Conservation (phyloP, 2,329 filamentous ascomycete genomes). For the Fusarium miscanthi region DNA sequence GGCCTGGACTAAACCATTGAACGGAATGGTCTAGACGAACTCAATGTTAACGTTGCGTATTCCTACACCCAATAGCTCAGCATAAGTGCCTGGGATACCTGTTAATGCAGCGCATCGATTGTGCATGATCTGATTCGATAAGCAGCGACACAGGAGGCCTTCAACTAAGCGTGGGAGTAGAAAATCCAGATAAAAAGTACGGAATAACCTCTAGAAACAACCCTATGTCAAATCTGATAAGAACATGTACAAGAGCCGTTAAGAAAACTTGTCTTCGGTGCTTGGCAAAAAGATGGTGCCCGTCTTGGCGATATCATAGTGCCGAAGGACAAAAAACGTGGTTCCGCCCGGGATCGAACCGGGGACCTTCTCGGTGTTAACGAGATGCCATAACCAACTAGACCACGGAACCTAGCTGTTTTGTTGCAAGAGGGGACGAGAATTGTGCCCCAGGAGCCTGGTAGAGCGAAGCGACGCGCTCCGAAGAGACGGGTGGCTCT, state of each 20-base stretch:
- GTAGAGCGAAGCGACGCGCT: fast-evolving
- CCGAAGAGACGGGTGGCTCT: background rate
- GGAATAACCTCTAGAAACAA: background rate
- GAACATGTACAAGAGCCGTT: background rate
- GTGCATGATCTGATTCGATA: background rate
- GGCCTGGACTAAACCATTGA: background rate
- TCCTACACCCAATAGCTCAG: background rate
- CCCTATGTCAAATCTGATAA: background rate
- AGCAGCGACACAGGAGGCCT: no score
- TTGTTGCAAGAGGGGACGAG: fast-evolving
- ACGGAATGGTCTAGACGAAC: background rate
- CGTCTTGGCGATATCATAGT: background rate
- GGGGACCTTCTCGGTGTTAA: constrained; percentile 27
- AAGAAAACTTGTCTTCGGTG: background rate
- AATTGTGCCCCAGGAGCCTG: background rate
- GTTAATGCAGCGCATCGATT: background rate
- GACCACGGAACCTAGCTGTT: constrained; percentile 11
- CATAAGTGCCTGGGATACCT: background rate
- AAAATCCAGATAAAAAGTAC: background rate
- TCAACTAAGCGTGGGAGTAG: no score
- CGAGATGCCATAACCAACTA: constrained; percentile 26
- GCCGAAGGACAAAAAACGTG: background rate
- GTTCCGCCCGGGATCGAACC: constrained; percentile 22
- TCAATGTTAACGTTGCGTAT: background rate
- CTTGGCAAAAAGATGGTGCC: background rate